Evolutionary conservation across 2,329 filamentous ascomycete species (phyloP), one percentile per base, ranked within the genome.

Genomic region (Fusarium sp.): DNA sequence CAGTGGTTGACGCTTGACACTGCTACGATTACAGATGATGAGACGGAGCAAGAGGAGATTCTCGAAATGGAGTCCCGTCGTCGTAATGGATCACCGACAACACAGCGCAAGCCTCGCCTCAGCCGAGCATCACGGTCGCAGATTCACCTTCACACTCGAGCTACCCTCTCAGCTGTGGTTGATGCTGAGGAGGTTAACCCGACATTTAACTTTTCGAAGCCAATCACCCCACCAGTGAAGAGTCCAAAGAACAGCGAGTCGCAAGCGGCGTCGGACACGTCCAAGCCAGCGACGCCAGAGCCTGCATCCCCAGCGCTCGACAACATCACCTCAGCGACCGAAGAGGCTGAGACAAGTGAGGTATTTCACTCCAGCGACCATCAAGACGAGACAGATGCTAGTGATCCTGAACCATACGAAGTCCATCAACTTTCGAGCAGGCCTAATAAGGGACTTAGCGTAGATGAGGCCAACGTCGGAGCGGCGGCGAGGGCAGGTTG

Each of bases 11-110:
- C 79, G 5, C 73, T 79, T 0, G 81, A 83, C 14, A 75, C 77
- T 17, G 78, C 74, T 5, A 61, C 39, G 0, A 66, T 83, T 6
- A 83, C 81, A 6, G 81, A 82, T 42, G 80, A 82, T 1, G 80
- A 83, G 15, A 81, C 81, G 0, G 80, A 80, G 17, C 78, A 81
- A 36, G 81, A 83, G 37, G 81, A 84, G 60, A 76, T 76, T 5
- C 69, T 81, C 4, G 82, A 84, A 67, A 81, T 84, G 72, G 68
- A 75, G 2, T 72, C 75, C 4, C 79, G 78, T 5, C 70, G 75
- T 27, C 71, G 65, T 4, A 73, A 47, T 14, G 58, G 71, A 37
- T 75, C 77, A 9, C 72, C 74, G 2, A 65, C 66, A 4, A 53
- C 74, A 11, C 72, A 75, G 31, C 78, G 79, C 17, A 82, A 80